Conservation (phyloP, 352 stramenopile species). For the Phytophthora megakarya region DNA sequence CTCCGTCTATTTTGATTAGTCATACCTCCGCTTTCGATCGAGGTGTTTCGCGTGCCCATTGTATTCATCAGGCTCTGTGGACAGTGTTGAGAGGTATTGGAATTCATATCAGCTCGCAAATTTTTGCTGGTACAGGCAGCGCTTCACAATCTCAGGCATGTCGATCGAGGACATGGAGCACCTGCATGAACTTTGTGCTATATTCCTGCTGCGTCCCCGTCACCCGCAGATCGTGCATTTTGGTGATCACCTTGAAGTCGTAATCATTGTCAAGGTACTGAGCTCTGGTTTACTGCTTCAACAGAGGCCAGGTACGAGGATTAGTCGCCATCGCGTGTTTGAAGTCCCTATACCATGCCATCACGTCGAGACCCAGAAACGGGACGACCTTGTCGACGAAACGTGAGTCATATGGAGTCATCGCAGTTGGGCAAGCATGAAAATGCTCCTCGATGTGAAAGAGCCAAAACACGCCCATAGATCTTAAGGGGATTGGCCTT, state of each 20-base stretch:
- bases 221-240: not conserved
- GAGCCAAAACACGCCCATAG: too few species aligned
- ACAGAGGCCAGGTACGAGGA: not conserved
- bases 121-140: conserved; percentile 5
- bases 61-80: not conserved
- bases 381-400: conserved; percentile 9
- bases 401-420: not conserved
- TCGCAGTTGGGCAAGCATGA: not conserved
- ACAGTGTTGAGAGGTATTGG: not conserved
- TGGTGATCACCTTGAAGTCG: conserved; percentile 7
- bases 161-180: not conserved
- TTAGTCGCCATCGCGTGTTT: not conserved
- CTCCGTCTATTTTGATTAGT: not conserved
- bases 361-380: too few species aligned
- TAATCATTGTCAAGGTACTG: conserved; percentile 5
- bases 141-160: conserved; percentile 4
- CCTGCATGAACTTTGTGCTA: conserved; percentile 1
- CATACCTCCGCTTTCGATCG: not conserved
- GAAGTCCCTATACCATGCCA: conserved; percentile 15
- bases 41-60: not conserved
- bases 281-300: not conserved
- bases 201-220: not conserved
- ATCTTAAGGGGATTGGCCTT: conserved; percentile 6
- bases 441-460: conserved; percentile 18
- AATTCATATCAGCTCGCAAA: not conserved